Base-by-base conservation (phyloP, 441 rosid genomes). In the Manihot esculenta region DNA sequence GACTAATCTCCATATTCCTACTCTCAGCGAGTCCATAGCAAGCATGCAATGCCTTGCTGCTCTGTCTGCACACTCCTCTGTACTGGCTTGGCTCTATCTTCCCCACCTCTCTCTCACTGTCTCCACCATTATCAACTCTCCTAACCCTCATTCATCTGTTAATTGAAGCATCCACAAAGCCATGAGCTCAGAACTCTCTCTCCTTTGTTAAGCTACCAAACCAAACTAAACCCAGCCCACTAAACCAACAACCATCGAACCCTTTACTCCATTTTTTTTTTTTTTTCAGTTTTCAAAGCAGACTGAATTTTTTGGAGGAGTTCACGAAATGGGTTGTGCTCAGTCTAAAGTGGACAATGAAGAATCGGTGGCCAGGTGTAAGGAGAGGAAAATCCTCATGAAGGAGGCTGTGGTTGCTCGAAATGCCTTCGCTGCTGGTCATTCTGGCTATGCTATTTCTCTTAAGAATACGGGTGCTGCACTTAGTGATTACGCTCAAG, bases 341-440 rank as follows among this genome's bases (percentile, higher is more conserved):
- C 96, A 94, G 74, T 89, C 96, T 18, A 94, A 84, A 81, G 92
- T 94, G 84, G 97, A 94, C 74, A 88, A 86, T 77, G 98, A 93
- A 72, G 97, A 93, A 75, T 87, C 93, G 1, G 97, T 94, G n/a
- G 24, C 83, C 2, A 84, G 98, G 20, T 94, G 98, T 80, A 91
- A 86, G 80, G 90, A 87, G 1, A 84, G 97, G 56, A 94, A 88
- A 74, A 81, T 67, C 35, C 41, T 79, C 23, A 88, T 94, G 92
- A 92, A 84, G 77, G 92, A 87, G 0, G 97, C 97, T 0, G 92
- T 94, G 51, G 64, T 76, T 0, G 81, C 84, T 14, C 81, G 99
- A 44, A 92, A 94, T 76, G 95, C 95, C 68, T 94, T 92, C 70
- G 97, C 97, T 44, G 88, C 99, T 26, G 90, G 92, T 3, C 92